phyloP scores from a whole-genome alignment of 345 rosid species.

The Chamaenerion angustifolium region DNA sequence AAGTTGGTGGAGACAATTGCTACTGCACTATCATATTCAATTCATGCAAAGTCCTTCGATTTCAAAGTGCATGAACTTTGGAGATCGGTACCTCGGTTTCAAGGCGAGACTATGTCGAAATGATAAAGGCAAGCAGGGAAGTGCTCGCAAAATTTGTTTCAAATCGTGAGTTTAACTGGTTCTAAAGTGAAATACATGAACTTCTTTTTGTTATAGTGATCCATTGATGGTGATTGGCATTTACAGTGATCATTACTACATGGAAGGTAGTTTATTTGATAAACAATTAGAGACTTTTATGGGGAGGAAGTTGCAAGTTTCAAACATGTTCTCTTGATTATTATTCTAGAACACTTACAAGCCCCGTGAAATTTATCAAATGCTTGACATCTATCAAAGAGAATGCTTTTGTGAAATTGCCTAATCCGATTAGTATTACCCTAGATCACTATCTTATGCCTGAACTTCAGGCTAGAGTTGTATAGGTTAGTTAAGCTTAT shows the following conservation, averaged over 20 bases:
- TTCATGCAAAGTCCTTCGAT: constrained; percentile 21
- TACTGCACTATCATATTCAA: constrained; percentile 39
- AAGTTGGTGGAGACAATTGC: constrained; percentile 41
- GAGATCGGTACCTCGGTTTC: constrained; percentile 40
- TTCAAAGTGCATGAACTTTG: constrained; percentile 28
- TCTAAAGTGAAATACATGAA: too few species aligned
- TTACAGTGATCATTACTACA: constrained; percentile 39
- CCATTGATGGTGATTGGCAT: too few species aligned
- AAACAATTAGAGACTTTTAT: too few species aligned
- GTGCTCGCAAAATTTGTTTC: constrained; percentile 25
- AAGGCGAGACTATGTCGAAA: constrained; percentile 20
- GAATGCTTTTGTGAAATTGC: constrained; percentile 59
- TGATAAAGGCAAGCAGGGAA: constrained; percentile 29
- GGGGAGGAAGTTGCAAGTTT: too few species aligned
- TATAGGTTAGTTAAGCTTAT: constrained; percentile 49
- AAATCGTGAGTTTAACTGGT: constrained; percentile 21
- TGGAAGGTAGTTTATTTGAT: constrained; percentile 41
- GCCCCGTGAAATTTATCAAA: constrained; percentile 59
- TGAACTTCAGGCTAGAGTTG: constrained; percentile 86
- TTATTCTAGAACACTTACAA: constrained; percentile 55
- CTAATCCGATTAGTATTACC: constrained; percentile 78
- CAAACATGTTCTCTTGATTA: neutral
- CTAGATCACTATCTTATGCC: constrained; percentile 86
- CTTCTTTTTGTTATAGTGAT: too few species aligned
- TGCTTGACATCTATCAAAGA: constrained; percentile 69